Percentiles rank a stretch among this genome's conserved stretches.
phyloP scores from a whole-genome alignment of 116 monocot species.

The Cymodocea nodosa region DNA sequence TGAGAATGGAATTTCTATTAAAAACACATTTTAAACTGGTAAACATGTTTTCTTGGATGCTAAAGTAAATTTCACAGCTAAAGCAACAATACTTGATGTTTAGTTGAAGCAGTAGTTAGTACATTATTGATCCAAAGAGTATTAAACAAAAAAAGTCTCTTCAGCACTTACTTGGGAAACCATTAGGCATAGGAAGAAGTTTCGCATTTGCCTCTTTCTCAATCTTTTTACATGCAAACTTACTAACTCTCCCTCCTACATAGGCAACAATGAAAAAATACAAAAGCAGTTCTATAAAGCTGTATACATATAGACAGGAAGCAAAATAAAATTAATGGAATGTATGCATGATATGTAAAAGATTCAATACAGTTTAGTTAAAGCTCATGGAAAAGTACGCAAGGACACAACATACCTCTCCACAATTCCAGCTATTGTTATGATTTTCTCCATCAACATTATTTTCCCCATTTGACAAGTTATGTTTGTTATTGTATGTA shows the following conservation, averaged over 20 bases:
- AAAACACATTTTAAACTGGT: no score
- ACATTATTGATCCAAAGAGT: no score
- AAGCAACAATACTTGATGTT: no score
- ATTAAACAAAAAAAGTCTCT: not conserved
- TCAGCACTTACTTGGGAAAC: constrained; percentile 68
- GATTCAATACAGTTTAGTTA: not conserved
- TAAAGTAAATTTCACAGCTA: no score
- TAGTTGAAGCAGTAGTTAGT: no score
- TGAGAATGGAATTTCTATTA: no score
- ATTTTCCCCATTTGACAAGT: constrained; percentile 76
- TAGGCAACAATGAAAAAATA: not conserved
- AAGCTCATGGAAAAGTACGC: no score
- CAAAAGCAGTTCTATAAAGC: not conserved
- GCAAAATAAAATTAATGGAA: not conserved
- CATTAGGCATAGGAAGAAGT: constrained; percentile 87
- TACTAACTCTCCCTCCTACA: constrained; percentile 79
- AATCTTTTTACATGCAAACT: constrained; percentile 47
- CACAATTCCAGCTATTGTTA: constrained; percentile 97
- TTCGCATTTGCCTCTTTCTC: constrained; percentile 84
- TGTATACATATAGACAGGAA: not conserved
- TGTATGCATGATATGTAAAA: not conserved
- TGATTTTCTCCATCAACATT: constrained; percentile 95
- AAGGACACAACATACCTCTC: constrained; percentile 38
- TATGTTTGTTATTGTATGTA: constrained; percentile 83
- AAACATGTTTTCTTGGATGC: no score